A percentile compares a stretch with the other conserved stretches of the same genome.
Conservation (phyloP, 2,329 filamentous ascomycete genomes). For the Pezicula radicicola region DNA sequence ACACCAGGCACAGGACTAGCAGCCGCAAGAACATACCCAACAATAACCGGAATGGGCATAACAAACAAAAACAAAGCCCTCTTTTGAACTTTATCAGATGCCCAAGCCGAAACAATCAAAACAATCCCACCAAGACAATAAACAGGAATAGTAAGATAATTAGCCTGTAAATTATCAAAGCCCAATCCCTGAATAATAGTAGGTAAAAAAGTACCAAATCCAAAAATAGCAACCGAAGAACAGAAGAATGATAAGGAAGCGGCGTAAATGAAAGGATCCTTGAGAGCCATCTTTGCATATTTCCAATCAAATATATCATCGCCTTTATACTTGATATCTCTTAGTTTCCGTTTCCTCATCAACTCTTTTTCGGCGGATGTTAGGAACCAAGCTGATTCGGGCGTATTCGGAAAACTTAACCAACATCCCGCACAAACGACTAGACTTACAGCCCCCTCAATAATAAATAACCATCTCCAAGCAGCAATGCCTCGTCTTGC, state of each 20-base stretch:
- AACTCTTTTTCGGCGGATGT: slow-evolving; percentile 14
- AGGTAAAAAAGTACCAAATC: slow-evolving; percentile 31
- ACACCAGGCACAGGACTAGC: slow-evolving; percentile 24
- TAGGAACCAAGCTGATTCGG: slow-evolving; percentile 26
- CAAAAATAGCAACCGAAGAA: slow-evolving; percentile 29
- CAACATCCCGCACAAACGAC: slow-evolving; percentile 20
- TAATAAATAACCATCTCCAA: slow-evolving; percentile 26
- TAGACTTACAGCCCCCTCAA: slow-evolving; percentile 17
- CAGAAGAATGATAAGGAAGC: slow-evolving; percentile 29
- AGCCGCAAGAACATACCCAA: slow-evolving; percentile 31
- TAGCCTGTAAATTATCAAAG: slow-evolving; percentile 21
- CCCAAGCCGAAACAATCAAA: slow-evolving; percentile 20
- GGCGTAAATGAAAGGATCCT: slow-evolving; percentile 28
- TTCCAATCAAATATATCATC: slow-evolving; percentile 26
- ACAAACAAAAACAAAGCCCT: slow-evolving; percentile 28
- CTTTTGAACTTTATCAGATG: slow-evolving; percentile 29
- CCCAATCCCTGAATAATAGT: slow-evolving; percentile 20
- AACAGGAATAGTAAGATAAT: slow-evolving; percentile 34
- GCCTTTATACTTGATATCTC: slow-evolving; percentile 27
- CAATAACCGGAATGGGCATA: slow-evolving; percentile 25
- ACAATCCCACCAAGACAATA: slow-evolving; percentile 27
- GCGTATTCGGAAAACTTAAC: slow-evolving; percentile 19
- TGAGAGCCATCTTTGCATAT: slow-evolving; percentile 27
- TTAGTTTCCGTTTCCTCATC: slow-evolving; percentile 24
- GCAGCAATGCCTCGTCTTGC: slow-evolving; percentile 26